Evolutionary conservation across 495 filamentous ascomycete species (phyloP).

Genomic region (Penicillium turbatum): DNA sequence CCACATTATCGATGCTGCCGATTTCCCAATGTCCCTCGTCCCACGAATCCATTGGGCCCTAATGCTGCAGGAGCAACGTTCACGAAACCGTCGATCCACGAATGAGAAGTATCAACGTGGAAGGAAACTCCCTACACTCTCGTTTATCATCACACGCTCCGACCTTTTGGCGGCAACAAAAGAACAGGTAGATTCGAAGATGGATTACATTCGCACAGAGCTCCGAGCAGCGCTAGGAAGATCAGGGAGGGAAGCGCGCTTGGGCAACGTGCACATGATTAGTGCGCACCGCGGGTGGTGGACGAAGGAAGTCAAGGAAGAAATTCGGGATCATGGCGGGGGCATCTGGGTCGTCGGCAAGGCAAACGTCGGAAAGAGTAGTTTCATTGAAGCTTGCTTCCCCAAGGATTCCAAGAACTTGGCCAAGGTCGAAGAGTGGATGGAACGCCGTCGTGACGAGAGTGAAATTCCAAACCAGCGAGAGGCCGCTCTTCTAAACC

Average conservation of each 20-base stretch:
- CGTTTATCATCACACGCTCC: conserved; percentile 84
- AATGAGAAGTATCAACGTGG: conserved; percentile 57
- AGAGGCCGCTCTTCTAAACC: conserved; percentile 17
- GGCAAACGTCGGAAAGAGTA: conserved; percentile 94
- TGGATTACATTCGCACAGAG: conserved; percentile 72
- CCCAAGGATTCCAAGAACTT: conserved; percentile 67
- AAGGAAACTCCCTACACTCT: conserved; percentile 59
- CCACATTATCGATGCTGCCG: conserved; percentile 94
- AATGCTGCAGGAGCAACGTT: conserved; percentile 59
- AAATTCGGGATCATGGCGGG: conserved; percentile 73
- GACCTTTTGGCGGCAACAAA: conserved; percentile 80
- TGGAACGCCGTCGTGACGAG: conserved; percentile 27
- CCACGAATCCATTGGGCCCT: conserved; percentile 59
- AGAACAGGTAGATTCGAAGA: conserved; percentile 72
- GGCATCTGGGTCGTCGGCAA: conserved; percentile 98
- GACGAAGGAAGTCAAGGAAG: conserved; percentile 79
- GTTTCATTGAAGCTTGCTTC: conserved; percentile 77
- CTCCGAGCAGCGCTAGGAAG: conserved; percentile 68
- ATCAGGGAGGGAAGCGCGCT: conserved; percentile 55
- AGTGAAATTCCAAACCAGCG: conserved; percentile 13
- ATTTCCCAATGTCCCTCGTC: conserved; percentile 90
- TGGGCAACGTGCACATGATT: conserved; percentile 81
- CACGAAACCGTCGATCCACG: conserved; percentile 68
- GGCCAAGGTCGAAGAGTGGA: conserved; percentile 35
- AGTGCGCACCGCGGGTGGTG: conserved; percentile 83